Conservation (phyloP, 1,284 basidiomycete genomes). For the Rhodotorula glutinis region DNA sequence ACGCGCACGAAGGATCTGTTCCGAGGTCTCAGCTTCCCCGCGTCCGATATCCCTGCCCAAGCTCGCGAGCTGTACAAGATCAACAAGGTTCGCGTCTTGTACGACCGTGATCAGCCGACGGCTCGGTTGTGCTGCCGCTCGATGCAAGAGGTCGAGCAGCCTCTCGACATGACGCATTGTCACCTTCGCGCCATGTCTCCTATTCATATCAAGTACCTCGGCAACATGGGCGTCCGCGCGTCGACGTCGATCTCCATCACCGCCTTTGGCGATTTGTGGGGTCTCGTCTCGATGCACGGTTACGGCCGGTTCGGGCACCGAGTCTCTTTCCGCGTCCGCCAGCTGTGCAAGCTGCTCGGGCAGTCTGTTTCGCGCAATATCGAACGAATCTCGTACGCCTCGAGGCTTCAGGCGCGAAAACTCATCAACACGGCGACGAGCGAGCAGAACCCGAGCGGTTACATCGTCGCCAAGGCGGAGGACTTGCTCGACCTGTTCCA, state of each 20-base stretch:
- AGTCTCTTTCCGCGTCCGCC: slow-evolving; percentile 45
- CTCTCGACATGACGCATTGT: slow-evolving; percentile 83
- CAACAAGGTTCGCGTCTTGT: slow-evolving; percentile 77
- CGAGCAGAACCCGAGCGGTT: slow-evolving; percentile 70
- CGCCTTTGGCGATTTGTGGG: slow-evolving; percentile 79
- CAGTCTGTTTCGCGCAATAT: slow-evolving; percentile 81
- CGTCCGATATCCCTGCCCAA: slow-evolving; percentile 59
- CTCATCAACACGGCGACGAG: slow-evolving; percentile 75
- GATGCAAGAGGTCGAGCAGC: slow-evolving; percentile 65
- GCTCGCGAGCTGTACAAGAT: slow-evolving; percentile 58
- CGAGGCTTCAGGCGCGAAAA: slow-evolving; percentile 72
- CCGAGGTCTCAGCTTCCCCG: slow-evolving; percentile 54
- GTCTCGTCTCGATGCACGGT: slow-evolving; percentile 76
- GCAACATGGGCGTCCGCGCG: slow-evolving; percentile 75
- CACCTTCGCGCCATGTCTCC: slow-evolving; percentile 85
- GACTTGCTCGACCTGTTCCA: slow-evolving; percentile 78
- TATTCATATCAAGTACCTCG: slow-evolving; percentile 74
- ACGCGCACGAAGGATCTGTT: slow-evolving; percentile 73
- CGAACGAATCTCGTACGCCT: slow-evolving; percentile 75
- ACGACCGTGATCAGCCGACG: slow-evolving; percentile 72
- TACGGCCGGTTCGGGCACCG: slow-evolving; percentile 58
- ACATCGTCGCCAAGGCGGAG: slow-evolving; percentile 82
- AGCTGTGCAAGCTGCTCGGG: slow-evolving; percentile 62
- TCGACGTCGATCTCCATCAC: slow-evolving; percentile 86
- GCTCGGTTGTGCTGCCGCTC: slow-evolving; percentile 70